Evolutionary conservation across 495 filamentous ascomycete species (phyloP), one percentile per base, ranked within the genome.

Genomic region (Talaromyces thailandensis): DNA sequence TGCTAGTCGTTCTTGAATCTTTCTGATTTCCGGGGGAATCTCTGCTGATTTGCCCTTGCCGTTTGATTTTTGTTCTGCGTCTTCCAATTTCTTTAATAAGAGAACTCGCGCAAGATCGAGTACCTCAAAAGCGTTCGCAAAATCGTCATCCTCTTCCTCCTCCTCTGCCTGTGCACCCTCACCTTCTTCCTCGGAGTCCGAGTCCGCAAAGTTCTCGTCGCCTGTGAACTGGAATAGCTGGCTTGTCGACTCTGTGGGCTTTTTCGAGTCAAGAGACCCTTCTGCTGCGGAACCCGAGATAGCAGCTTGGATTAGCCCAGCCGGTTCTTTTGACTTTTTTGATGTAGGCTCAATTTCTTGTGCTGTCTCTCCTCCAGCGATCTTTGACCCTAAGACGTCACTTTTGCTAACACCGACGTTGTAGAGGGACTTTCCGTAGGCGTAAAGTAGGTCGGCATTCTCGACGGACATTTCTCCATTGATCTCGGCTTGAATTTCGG

Each of bases 401-500:
- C 91, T 96, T 70, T 94, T 96, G 73, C 84, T 88, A 66, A 97
- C 88, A 21, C 92, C 94, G 62, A 96, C 89, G 69, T 93, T 89
- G 80, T 94, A 96, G 16, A 98, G 80, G 45, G 89, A 88, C 68
- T 93, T 89, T 18, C 95, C 94, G 75, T 99, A 99, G 59, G 88
- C 82, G 72, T 92, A 99, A 16, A 98, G 84, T 29, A 99, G 79
- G 68, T 96, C 92, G 16, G 93, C 93, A 66, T 99, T 98, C 32
- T 89, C 85, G 5, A 90, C 83, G 51, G 85, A 87, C 79, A 95
- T 84, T 74, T 98, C 95, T 69, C 93, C 94, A 75, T 97, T 91
- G 70, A 96, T 79, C 71, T 89, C 84, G 57, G 90, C 91, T 70
- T 99, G 94, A 63, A 97, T 78, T 70, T 94, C 92, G 45, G 90